These are phyloP conservation scores for Chimonanthus praecox DNA, from an alignment of 164 flowering plant species.

Conservation along the genomic window DNA sequence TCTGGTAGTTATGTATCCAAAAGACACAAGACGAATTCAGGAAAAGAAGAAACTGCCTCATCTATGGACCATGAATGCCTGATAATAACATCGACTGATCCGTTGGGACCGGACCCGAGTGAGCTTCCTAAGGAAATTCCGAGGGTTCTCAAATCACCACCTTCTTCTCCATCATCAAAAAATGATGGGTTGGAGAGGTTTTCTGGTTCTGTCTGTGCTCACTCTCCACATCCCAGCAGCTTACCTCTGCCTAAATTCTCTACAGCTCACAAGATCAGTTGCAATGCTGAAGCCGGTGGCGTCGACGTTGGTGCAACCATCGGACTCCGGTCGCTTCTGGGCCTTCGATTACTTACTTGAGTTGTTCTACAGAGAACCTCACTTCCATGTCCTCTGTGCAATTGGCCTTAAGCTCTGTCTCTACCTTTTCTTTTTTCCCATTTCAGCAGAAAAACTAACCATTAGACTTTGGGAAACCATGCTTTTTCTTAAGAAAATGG, in stretches of 20 bases:
- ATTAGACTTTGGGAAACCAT: no score
- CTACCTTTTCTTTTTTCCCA: background rate
- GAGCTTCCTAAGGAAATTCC: slow-evolving; percentile 2
- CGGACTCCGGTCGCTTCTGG: background rate
- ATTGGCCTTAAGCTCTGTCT: no score
- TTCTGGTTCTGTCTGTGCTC: slow-evolving; percentile 2
- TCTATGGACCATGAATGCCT: background rate
- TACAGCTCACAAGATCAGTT: background rate
- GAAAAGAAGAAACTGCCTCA: background rate
- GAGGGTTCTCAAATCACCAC: background rate
- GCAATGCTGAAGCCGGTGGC: slow-evolving; percentile 1
- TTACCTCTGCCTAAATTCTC: background rate
- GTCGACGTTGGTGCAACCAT: background rate
- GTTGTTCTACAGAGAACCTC: no score
- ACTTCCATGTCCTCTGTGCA: no score
- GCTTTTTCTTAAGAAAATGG: no score
- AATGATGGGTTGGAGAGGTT: background rate
- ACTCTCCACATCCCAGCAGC: background rate
- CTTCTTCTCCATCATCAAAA: background rate
- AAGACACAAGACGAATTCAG: background rate
- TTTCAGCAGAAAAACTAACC: no score
- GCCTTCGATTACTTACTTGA: background rate
- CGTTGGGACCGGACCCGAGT: slow-evolving; percentile 1
- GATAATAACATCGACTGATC: background rate
- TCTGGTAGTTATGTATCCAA: background rate